These are phyloP conservation scores for Ambrosia artemisiifolia DNA, from an alignment of 129 eudicot species.

Conservation along the genomic window DNA sequence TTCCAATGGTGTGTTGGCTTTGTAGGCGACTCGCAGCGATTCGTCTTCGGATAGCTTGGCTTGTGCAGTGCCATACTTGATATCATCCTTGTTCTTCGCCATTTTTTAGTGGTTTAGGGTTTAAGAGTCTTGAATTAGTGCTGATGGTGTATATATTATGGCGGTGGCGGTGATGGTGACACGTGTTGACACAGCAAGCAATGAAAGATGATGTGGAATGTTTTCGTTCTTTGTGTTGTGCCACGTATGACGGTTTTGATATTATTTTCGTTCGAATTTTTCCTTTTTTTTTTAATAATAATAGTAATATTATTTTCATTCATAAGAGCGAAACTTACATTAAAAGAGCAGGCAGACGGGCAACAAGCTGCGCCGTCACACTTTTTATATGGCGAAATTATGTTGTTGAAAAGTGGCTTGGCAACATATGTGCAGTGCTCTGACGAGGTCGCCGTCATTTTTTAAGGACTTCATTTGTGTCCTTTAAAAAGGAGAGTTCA, in stretches of 20 bases:
- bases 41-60: conserved; percentile 49
- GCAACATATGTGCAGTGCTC: too few relatives aligned
- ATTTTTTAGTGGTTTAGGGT: background rate
- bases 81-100: conserved; percentile 54
- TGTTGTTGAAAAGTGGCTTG: too few relatives aligned
- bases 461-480: too few relatives aligned
- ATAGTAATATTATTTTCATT: too few relatives aligned
- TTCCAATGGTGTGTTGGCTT: conserved; percentile 52
- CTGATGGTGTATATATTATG: background rate
- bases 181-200: background rate
- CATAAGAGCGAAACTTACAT: too few relatives aligned
- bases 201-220: background rate
- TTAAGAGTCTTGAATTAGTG: background rate
- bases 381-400: too few relatives aligned
- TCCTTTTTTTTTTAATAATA: too few relatives aligned
- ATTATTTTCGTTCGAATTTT: too few relatives aligned
- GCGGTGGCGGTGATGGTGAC: background rate
- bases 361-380: too few relatives aligned
- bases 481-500: too few relatives aligned
- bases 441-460: too few relatives aligned
- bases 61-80: conserved; percentile 42
- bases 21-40: conserved; percentile 33
- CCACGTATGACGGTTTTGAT: background rate
- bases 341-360: too few relatives aligned
- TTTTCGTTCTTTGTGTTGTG: background rate